Evolutionary conservation across 257 asterid species (phyloP).

Genomic region (Apocynum venetum): DNA sequence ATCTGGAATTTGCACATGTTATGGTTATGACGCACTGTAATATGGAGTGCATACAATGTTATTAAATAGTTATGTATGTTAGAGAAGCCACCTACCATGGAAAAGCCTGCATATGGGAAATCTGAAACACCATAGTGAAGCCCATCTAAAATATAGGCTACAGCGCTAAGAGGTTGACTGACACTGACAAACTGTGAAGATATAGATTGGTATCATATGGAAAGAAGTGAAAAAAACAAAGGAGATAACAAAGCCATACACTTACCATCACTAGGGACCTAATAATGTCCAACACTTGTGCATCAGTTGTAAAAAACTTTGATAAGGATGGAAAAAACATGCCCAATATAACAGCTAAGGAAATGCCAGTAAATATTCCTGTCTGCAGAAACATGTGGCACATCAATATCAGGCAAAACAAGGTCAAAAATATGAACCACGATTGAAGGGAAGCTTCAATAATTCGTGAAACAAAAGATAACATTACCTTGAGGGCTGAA

Average conservation of each 20-base stretch:
- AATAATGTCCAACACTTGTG: conserved; percentile 34
- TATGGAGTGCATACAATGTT: background rate
- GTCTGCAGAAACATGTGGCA: conserved; percentile 15
- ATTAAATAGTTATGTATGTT: background rate
- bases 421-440: background rate
- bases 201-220: background rate
- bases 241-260: background rate
- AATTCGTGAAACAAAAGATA: background rate
- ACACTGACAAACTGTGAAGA: conserved; percentile 40
- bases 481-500: conserved; percentile 29
- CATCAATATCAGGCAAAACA: background rate
- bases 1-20: conserved; percentile 21
- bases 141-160: conserved; percentile 45
- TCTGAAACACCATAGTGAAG: conserved; percentile 47
- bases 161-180: conserved; percentile 42
- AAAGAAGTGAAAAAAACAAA: background rate
- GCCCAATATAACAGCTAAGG: conserved; percentile 29
- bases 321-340: conserved; percentile 28
- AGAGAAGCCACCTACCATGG: conserved; percentile 31
- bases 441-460: background rate
- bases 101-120: conserved; percentile 38
- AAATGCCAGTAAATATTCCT: conserved; percentile 30
- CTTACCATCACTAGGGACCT: conserved; percentile 36
- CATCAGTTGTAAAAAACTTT: conserved; percentile 33
- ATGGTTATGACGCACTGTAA: background rate